Evolutionary conservation across 768 basidiomycete genomes (phyloP).

Genomic region (Stropharia rugosoannulata): DNA sequence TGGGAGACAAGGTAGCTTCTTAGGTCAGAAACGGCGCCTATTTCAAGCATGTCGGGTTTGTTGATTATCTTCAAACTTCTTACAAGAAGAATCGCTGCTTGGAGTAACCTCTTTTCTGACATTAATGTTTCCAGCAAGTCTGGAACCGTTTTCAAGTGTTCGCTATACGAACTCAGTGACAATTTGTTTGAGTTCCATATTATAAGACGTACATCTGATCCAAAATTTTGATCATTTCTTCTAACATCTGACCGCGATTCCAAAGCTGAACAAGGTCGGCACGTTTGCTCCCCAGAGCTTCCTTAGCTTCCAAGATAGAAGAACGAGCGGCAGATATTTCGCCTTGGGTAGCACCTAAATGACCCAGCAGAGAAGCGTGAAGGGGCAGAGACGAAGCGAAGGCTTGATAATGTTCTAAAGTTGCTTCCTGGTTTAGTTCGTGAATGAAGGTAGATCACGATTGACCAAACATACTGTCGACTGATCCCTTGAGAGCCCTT

Average conservation of each 20-base stretch:
- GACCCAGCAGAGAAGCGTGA: constrained; percentile 75
- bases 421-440: not conserved
- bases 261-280: constrained; percentile 90
- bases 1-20: constrained; percentile 82
- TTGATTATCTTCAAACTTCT: constrained; percentile 88
- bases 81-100: constrained; percentile 85
- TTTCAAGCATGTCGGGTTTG: constrained; percentile 89
- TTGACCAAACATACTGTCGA: constrained; percentile 64
- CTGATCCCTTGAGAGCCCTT: constrained; percentile 80
- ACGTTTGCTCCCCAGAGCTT: constrained; percentile 75
- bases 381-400: constrained; percentile 94
- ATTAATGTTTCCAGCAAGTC: constrained; percentile 92
- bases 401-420: constrained; percentile 83
- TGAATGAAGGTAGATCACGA: constrained; percentile 6
- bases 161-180: constrained; percentile 44
- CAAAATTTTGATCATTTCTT: constrained; percentile 93
- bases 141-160: constrained; percentile 86
- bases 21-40: constrained; percentile 92
- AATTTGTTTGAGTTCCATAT: constrained; percentile 1
- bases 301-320: constrained; percentile 75
- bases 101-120: constrained; percentile 90
- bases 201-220: constrained; percentile 70
- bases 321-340: constrained; percentile 73
- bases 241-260: constrained; percentile 84
- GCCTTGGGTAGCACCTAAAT: constrained; percentile 70